Evolutionary conservation across 2,329 filamentous ascomycete genomes (phyloP).

Genomic region (Aureobasidium pullulans): DNA sequence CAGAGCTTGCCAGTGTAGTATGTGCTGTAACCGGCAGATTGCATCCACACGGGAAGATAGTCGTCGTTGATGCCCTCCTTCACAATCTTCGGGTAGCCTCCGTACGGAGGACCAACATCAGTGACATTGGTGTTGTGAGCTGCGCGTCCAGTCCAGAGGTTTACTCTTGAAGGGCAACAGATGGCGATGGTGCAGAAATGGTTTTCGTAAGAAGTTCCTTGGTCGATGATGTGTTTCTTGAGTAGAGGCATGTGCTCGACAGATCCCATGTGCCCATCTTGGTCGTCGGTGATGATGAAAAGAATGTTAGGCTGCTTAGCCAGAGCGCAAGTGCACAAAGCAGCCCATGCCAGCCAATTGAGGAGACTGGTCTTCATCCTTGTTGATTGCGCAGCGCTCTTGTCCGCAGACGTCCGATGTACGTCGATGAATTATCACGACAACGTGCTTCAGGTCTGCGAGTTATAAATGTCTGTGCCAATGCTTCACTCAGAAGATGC

Average conservation of each 20-base stretch:
- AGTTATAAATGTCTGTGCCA: too few relatives aligned
- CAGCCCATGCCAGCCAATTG: background rate
- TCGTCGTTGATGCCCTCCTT: conserved; percentile 57
- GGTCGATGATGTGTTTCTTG: conserved; percentile 47
- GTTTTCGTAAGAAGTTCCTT: conserved; percentile 52
- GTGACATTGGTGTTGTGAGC: conserved; percentile 66
- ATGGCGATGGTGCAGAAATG: conserved; percentile 59
- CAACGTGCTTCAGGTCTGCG: background rate
- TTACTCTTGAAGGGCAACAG: conserved; percentile 61
- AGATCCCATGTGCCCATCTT: conserved; percentile 56
- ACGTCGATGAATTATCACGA: too few relatives aligned
- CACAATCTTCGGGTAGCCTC: conserved; percentile 61
- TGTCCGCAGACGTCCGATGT: too few relatives aligned
- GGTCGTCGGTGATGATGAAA: conserved; percentile 62
- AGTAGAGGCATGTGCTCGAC: conserved; percentile 54
- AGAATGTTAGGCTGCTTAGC: conserved; percentile 46
- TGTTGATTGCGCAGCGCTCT: background rate
- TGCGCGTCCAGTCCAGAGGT: conserved; percentile 55
- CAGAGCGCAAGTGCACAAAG: background rate
- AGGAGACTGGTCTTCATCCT: background rate
- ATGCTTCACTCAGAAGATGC: too few relatives aligned
- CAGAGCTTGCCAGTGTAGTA: conserved; percentile 66
- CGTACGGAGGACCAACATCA: conserved; percentile 43
- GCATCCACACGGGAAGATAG: conserved; percentile 63
- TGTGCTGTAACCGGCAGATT: conserved; percentile 59